These are phyloP conservation scores for Aureobasidium zeae DNA, from an alignment of 2,329 filamentous ascomycete species.

Conservation along the genomic window DNA sequence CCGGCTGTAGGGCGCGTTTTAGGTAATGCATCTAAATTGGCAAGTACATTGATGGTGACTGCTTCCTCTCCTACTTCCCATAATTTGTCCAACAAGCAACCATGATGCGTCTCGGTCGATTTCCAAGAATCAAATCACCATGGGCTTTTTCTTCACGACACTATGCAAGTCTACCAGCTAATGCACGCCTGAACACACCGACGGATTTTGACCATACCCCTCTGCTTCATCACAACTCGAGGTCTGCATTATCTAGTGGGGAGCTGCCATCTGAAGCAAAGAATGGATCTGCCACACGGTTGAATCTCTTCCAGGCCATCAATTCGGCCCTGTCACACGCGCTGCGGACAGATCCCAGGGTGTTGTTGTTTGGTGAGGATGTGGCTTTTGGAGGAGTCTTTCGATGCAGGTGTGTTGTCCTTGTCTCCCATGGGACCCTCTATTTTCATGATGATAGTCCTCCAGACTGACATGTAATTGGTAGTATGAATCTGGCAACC, in stretches of 20 bases:
- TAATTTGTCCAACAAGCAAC: neutral
- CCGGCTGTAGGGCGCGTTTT: neutral
- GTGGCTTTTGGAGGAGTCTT: conserved; percentile 97
- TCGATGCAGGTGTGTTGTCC: conserved; percentile 53
- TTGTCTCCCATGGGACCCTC: neutral
- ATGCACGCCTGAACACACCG: conserved; percentile 66
- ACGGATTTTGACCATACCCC: conserved; percentile 78
- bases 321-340: conserved; percentile 82
- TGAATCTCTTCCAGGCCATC: conserved; percentile 91
- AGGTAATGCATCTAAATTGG: too few species aligned
- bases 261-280: conserved; percentile 50
- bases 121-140: neutral
- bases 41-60: conserved; percentile 6
- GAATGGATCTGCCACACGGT: conserved; percentile 58
- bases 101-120: neutral
- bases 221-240: conserved; percentile 70
- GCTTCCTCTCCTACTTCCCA: neutral
- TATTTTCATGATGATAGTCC: too few species aligned
- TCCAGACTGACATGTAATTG: too few species aligned
- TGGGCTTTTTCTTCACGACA: conserved; percentile 20
- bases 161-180: conserved; percentile 43
- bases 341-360: conserved; percentile 71
- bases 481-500: conserved; percentile 75
- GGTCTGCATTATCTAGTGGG: conserved; percentile 58
- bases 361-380: conserved; percentile 91